Base-by-base conservation (phyloP, 2,329 filamentous ascomycete species). In the Fusarium chlamydosporum region DNA sequence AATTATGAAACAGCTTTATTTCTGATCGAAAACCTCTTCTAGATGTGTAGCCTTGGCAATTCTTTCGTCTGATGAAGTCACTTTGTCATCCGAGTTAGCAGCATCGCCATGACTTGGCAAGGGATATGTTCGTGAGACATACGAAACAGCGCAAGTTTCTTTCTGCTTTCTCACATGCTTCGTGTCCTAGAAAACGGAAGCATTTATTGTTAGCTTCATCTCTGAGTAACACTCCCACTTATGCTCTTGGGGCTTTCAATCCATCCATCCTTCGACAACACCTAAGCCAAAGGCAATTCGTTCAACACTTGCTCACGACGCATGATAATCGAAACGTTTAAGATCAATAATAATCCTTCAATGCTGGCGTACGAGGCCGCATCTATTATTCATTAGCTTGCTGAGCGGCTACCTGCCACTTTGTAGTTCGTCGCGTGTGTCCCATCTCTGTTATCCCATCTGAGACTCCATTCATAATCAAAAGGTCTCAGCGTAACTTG, bases 371-470 rank as follows among this genome's bases (percentile, higher is more conserved):
- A 38, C 15, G 16, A 35, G 38, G 51, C 63, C 47, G 48, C 68
- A 70, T 72, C 62, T 74, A 74, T 74, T 74, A 74, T 65, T 74
- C 68, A 74, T 74, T 72, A 74, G 52, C 51, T 57, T 66, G 20
- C 45, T 63, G 51, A 54, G 53, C 60, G 45, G 37, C 66, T 55
- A 41, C 52, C 41, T 35, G 59, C 59, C 67, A 55, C 48, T 38
- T 23, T 65, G 65, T 66, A 67, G 34, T 61, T 63, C 16, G 41
- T 31, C 33, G 51, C 46, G 48, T 67, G 46, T n/a, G 18, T 42
- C 51, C 34, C 35, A 48, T 53, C 7, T 46, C 42, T 65, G 65
- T 65, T 48, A 34, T 16, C n/a, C 37, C 50, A 15, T 50, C 59
- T 38, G 34, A 33, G 35, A 33, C 18, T 53, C 38, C 37, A 38